These are phyloP conservation scores for Conringia planisiliqua DNA, from an alignment of 345 rosid species.

Conservation along the genomic window DNA sequence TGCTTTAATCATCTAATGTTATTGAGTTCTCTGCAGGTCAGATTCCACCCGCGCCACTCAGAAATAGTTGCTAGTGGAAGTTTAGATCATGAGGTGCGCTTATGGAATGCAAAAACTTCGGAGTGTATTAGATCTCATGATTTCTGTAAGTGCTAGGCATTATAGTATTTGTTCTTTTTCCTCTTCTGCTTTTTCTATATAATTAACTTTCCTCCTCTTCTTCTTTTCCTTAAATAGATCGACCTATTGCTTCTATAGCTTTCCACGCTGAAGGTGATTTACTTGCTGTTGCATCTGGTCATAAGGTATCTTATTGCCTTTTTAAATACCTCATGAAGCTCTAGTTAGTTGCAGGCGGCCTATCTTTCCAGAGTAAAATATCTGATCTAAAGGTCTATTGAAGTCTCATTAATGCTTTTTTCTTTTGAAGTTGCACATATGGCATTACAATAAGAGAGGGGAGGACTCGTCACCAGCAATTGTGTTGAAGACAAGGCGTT, in stretches of 20 bases:
- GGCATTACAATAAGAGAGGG: constrained; percentile 64
- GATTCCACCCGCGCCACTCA: constrained; percentile 74
- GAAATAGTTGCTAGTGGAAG: constrained; percentile 87
- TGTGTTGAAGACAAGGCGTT: constrained; percentile 72
- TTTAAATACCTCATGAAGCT: background rate
- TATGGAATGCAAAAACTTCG: constrained; percentile 71
- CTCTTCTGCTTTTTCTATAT: constrained; percentile 2
- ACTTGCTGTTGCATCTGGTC: constrained; percentile 86
- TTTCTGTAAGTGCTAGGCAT: constrained; percentile 50
- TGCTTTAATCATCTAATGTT: constrained; percentile 15
- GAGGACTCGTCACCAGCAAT: constrained; percentile 59
- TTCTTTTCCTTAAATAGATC: constrained; percentile 37
- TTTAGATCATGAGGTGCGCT: constrained; percentile 81
- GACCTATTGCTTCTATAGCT: constrained; percentile 88
- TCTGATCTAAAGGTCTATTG: background rate
- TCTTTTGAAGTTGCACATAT: constrained; percentile 55
- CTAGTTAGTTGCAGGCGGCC: constrained; percentile 2
- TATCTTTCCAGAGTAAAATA: background rate
- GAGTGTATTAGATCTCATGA: constrained; percentile 71
- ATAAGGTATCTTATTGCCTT: constrained; percentile 52
- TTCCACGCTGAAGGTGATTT: constrained; percentile 79
- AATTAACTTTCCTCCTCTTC: background rate
- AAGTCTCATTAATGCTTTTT: constrained; percentile 16
- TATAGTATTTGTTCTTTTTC: background rate
- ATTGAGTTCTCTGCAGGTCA: constrained; percentile 54